Conservation (phyloP, 371 early-diverging fungal genomes). For the Syncephalastrum sp. region DNA sequence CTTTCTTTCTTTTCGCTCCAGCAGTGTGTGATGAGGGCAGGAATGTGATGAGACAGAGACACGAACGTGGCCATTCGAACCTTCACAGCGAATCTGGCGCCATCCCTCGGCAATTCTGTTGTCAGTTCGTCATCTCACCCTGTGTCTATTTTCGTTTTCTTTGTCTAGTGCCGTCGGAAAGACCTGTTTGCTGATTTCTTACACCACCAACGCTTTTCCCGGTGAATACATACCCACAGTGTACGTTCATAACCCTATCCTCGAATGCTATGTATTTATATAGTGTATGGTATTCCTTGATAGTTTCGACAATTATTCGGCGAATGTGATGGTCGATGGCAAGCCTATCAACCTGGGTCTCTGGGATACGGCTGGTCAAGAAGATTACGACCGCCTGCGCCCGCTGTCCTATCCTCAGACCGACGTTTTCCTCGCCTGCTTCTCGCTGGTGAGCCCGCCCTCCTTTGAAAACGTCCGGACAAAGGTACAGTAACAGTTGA, state of each 20-base stretch:
- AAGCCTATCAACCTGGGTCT: constrained; percentile 79
- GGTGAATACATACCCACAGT: constrained; percentile 78
- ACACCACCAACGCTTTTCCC: constrained; percentile 80
- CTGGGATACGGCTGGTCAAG: constrained; percentile 99
- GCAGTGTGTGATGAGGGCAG: too few species aligned
- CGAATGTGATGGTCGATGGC: constrained; percentile 78
- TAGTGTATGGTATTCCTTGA: not conserved
- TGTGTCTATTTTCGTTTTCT: constrained; percentile 3
- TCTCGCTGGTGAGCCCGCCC: constrained; percentile 72
- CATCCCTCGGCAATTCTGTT: not conserved
- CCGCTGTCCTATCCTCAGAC: constrained; percentile 85
- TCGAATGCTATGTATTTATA: not conserved
- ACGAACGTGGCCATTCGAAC: too few species aligned
- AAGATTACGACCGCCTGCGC: constrained; percentile 98
- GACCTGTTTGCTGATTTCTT: constrained; percentile 75
- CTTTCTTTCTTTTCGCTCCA: too few species aligned
- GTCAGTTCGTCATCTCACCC: not conserved
- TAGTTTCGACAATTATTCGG: constrained; percentile 80
- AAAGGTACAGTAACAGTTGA: constrained; percentile 46
- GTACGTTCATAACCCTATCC: constrained; percentile 30
- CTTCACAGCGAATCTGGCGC: not conserved
- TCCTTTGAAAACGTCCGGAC: constrained; percentile 80
- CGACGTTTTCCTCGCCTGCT: constrained; percentile 87
- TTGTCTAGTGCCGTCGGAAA: constrained; percentile 72
- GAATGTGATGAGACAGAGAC: too few species aligned